phyloP scores from a whole-genome alignment of 2,329 filamentous ascomycete species.

The Microdochium nivale region DNA sequence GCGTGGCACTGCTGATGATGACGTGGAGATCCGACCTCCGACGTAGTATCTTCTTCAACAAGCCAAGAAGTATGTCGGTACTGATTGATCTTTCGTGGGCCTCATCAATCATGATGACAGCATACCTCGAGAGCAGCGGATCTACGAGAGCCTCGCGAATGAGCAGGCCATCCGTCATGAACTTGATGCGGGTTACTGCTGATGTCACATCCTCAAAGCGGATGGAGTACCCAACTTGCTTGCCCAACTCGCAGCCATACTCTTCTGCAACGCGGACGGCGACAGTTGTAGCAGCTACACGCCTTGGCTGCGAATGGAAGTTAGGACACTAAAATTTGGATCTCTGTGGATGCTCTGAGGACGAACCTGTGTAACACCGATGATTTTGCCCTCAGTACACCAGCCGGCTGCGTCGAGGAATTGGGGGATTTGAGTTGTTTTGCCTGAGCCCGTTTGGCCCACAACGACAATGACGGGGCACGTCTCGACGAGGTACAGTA shows the following conservation, averaged over 20 bases:
- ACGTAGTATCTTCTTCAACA: conserved; percentile 83
- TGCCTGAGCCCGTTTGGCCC: conserved; percentile 89
- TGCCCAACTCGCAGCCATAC: conserved; percentile 74
- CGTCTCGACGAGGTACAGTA: conserved; percentile 82
- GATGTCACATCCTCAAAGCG: conserved; percentile 89
- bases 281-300: conserved; percentile 86
- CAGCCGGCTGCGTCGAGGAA: conserved; percentile 84
- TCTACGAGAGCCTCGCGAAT: conserved; percentile 90
- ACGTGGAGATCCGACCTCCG: conserved; percentile 75
- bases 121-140: conserved; percentile 82
- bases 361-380: conserved; percentile 83
- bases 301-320: conserved; percentile 54
- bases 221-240: conserved; percentile 90
- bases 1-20: conserved; percentile 85
- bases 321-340: neutral
- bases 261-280: conserved; percentile 86
- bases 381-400: conserved; percentile 73
- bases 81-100: conserved; percentile 91
- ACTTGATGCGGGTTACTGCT: conserved; percentile 79
- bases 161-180: conserved; percentile 86
- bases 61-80: conserved; percentile 80
- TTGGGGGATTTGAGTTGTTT: conserved; percentile 92
- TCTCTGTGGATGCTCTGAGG: conserved; percentile 1
- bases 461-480: conserved; percentile 80
- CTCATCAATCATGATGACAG: conserved; percentile 95